Conservation (phyloP, 2,329 filamentous ascomycete genomes). For the Colletotrichum zoysiae region DNA sequence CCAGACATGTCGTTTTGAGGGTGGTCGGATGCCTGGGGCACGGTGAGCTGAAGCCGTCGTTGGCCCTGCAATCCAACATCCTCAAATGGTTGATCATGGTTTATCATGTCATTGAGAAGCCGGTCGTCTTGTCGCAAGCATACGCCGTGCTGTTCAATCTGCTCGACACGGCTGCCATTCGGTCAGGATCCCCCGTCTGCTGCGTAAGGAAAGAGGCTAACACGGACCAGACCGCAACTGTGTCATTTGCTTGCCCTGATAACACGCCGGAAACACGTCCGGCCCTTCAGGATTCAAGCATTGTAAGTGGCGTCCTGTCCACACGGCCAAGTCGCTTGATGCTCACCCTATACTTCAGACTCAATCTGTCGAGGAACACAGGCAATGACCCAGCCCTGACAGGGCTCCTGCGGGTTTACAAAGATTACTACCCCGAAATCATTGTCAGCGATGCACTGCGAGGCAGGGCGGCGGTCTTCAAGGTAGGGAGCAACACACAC, state of each 20-base stretch:
- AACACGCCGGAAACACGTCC: slow-evolving; percentile 85
- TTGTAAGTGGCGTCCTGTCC: slow-evolving; percentile 61
- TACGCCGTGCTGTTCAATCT: slow-evolving; percentile 86
- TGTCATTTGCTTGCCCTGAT: slow-evolving; percentile 85
- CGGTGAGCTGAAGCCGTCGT: slow-evolving; percentile 79
- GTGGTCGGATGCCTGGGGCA: slow-evolving; percentile 82
- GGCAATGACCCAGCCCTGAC: slow-evolving; percentile 81
- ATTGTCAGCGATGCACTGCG: slow-evolving; percentile 78
- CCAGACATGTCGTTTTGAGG: slow-evolving; percentile 70
- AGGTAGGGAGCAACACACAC: slow-evolving; percentile 54
- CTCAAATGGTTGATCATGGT: slow-evolving; percentile 84
- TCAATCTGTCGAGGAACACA: slow-evolving; percentile 69
- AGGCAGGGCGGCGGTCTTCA: slow-evolving; percentile 72
- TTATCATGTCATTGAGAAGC: slow-evolving; percentile 77
- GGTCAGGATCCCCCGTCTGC: slow-evolving; percentile 58
- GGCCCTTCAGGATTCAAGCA: slow-evolving; percentile 84
- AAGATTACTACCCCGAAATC: slow-evolving; percentile 91
- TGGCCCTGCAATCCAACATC: slow-evolving; percentile 77
- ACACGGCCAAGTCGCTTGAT: neutral
- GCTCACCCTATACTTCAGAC: slow-evolving; percentile 52
- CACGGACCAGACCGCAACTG: slow-evolving; percentile 63
- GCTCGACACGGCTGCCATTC: slow-evolving; percentile 82
- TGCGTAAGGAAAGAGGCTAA: slow-evolving; percentile 39
- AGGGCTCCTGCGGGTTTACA: slow-evolving; percentile 84
- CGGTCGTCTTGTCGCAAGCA: slow-evolving; percentile 72